These are phyloP conservation scores for Coemansia sp. DNA, from an alignment of 192 early-diverging fungal species.

Conservation along the genomic window DNA sequence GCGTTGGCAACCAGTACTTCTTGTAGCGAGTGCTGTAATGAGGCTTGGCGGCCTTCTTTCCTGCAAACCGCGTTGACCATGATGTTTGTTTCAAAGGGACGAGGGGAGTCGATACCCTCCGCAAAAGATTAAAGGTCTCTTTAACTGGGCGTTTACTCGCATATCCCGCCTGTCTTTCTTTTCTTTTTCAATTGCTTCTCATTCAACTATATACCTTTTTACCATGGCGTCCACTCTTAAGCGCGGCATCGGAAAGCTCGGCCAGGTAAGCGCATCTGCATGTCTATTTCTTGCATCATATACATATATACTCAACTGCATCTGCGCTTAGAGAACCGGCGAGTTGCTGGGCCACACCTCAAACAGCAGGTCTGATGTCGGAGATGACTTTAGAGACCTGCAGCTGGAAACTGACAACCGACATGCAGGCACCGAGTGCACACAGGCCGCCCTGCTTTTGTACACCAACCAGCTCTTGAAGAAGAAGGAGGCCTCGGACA, in stretches of 20 bases:
- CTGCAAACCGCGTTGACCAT: background rate
- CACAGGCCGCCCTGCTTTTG: slow-evolving; percentile 57
- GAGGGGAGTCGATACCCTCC: background rate
- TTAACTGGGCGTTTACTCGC: slow-evolving; percentile 14
- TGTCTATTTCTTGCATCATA: background rate
- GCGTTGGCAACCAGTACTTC: slow-evolving; percentile 46
- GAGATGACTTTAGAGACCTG: slow-evolving; percentile 81
- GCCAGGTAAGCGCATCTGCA: slow-evolving; percentile 54
- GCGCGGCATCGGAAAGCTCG: slow-evolving; percentile 67
- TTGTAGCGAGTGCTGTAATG: slow-evolving; percentile 1
- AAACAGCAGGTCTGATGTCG: slow-evolving; percentile 65
- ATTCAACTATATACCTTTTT: background rate
- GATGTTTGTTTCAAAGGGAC: background rate
- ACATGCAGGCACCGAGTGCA: slow-evolving; percentile 63
- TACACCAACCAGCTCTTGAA: slow-evolving; percentile 61
- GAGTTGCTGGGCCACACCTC: slow-evolving; percentile 70
- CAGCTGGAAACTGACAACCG: slow-evolving; percentile 71
- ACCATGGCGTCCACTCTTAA: slow-evolving; percentile 33
- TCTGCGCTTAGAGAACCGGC: slow-evolving; percentile 59
- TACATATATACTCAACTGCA: background rate
- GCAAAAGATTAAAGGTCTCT: slow-evolving; percentile 5
- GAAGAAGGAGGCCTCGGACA: slow-evolving; percentile 65
- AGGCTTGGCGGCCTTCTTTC: slow-evolving; percentile 1
- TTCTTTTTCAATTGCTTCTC: slow-evolving; percentile 9
- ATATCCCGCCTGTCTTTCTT: slow-evolving; percentile 9